Evolutionary conservation across 1,284 basidiomycete genomes (phyloP), one percentile per base, ranked within the genome.

Genomic region (Malassezia brasiliensis): DNA sequence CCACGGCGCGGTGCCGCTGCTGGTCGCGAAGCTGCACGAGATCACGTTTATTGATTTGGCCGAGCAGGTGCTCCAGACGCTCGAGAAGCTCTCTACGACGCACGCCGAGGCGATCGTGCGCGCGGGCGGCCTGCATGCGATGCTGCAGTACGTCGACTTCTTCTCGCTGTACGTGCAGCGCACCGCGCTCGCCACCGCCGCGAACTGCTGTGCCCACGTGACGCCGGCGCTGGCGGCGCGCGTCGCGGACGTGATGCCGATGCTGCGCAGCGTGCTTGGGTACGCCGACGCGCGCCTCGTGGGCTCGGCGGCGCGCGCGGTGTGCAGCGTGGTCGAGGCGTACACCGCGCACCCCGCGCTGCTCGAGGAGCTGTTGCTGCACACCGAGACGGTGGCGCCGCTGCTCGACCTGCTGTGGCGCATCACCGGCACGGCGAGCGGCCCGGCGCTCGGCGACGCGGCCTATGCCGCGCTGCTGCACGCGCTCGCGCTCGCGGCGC

Each of bases 161-260:
- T 74, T 74, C 64, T 69, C 65, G 56, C 65, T 72, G 49, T 69
- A 74, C 57, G 67, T 74, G 38, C 72, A 74, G 60, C 65, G 72
- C 25, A 72, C 68, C 11, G 70, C 72, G 36, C 63, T 73, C 67
- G 64, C 60, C 5, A 64, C 69, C 14, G 70, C 66, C 0, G 65
- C 72, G 40, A 63, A 74, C 40, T 74, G 71, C 63, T 72, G 68
- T 41, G 63, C 68, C 35, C 66, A 66, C 52, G 61, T 73, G 45
- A 56, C 61, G 8, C 47, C 61, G 22, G 54, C 59, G 37, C 61
- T 66, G 47, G 38, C 56, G 20, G 46, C 48, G 53, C 54, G 49
- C 14, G 61, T 60, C 54, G 61, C 65, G 22, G 52, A 56, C 17
- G 63, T 68, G 6, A 64, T 68, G 52, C 70, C 72, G 50, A 69